Conservation (phyloP, 257 asterid genomes). For the Fraxinus americana region DNA sequence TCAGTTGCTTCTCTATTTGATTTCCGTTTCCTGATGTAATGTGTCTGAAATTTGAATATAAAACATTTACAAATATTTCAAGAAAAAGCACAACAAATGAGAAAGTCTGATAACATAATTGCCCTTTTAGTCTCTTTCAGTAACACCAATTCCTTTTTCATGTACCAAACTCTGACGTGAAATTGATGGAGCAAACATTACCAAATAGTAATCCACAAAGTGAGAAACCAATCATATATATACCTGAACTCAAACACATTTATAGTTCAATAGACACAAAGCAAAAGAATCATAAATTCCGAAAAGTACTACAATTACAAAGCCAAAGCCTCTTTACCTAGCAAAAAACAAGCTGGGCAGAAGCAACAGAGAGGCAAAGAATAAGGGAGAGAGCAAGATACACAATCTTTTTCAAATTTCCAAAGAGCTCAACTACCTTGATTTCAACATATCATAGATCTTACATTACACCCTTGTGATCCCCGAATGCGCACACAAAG, state of each 20-base stretch:
- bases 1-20: constrained; percentile 27
- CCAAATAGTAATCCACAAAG: not conserved
- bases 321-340: not conserved
- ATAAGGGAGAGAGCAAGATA: not conserved
- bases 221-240: not conserved
- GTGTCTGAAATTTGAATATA: constrained; percentile 32
- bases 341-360: not conserved
- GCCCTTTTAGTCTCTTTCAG: not conserved
- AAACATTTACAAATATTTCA: not conserved
- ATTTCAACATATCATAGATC: not conserved
- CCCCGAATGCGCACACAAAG: not conserved
- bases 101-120: not conserved
- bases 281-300: not conserved
- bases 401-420: not conserved
- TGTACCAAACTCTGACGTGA: not conserved
- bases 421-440: not conserved
- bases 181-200: not conserved
- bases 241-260: not conserved
- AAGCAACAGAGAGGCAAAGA: not conserved
- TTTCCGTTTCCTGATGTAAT: constrained; percentile 23
- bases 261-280: not conserved
- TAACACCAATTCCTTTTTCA: not conserved
- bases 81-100: not conserved
- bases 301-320: not conserved
- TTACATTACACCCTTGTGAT: not conserved